phyloP scores from a whole-genome alignment of 2,329 filamentous ascomycete species.

The Chrysosporium queenslandicum region DNA sequence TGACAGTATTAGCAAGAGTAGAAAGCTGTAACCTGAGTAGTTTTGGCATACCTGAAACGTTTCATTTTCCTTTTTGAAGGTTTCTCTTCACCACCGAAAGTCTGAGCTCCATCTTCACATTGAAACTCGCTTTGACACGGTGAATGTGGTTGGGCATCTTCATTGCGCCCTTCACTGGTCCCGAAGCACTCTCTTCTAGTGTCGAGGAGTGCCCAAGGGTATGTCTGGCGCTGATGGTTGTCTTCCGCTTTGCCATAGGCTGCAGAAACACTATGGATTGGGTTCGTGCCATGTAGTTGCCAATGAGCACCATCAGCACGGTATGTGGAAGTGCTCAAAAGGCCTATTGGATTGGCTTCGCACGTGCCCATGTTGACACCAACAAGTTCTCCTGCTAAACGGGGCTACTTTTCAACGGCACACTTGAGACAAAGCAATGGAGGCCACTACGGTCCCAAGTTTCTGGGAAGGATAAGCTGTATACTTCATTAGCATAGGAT shows the following conservation, averaged over 20 bases:
- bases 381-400: not conserved
- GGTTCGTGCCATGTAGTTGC: not conserved
- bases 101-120: conserved; percentile 24
- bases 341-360: not conserved
- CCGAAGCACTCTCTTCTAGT: not conserved
- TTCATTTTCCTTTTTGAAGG: conserved; percentile 37
- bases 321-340: not conserved
- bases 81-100: conserved; percentile 20
- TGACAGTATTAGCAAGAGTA: not conserved
- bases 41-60: conserved; percentile 43
- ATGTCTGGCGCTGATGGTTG: not conserved
- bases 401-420: too few relatives aligned
- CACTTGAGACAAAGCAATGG: too few relatives aligned
- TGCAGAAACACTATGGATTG: not conserved
- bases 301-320: not conserved
- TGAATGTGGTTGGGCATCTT: not conserved
- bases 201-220: not conserved
- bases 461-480: not conserved
- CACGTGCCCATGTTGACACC: not conserved
- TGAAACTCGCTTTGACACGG: conserved; percentile 17
- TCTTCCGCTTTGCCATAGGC: not conserved
- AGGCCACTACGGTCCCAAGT: too few relatives aligned
- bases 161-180: not conserved
- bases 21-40: conserved; percentile 59
- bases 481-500: not conserved